Percentiles rank a stretch among this genome's conserved stretches.
phyloP scores from a whole-genome alignment of 2,329 filamentous ascomycete genomes.

The Aspergillus phoenicis region DNA sequence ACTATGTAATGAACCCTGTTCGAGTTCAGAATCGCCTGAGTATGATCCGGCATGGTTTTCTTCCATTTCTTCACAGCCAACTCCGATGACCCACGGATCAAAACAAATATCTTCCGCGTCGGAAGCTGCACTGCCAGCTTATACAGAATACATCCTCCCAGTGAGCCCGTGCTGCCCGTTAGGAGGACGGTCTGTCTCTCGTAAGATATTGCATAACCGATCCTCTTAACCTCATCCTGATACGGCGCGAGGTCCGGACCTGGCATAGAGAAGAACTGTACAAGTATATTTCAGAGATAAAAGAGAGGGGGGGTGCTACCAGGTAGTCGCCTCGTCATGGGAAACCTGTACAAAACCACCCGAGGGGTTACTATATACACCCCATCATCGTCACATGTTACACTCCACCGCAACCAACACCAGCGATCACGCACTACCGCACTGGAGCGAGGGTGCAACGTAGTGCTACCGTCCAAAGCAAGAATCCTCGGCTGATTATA shows the following conservation, averaged over 20 bases:
- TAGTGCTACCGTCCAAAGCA: neutral
- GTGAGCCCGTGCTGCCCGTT: constrained; percentile 35
- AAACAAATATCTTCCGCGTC: constrained; percentile 33
- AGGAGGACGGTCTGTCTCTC: constrained; percentile 33
- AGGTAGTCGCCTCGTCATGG: neutral
- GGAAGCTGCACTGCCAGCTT: constrained; percentile 37
- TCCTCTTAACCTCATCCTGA: constrained; percentile 25
- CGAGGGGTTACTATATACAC: neutral
- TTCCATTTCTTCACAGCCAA: constrained; percentile 33
- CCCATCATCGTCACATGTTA: neutral
- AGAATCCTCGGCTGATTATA: neutral
- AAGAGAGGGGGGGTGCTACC: neutral
- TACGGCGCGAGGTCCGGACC: constrained; percentile 12
- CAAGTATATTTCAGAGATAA: neutral
- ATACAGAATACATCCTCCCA: constrained; percentile 38
- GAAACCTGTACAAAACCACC: neutral
- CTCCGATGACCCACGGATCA: constrained; percentile 29
- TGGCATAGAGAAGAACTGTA: neutral
- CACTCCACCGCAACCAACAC: neutral
- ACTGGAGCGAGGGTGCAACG: neutral
- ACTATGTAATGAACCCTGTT: constrained; percentile 33
- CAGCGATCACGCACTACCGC: neutral
- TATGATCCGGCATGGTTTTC: constrained; percentile 33
- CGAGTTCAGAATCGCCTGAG: constrained; percentile 27
- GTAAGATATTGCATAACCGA: constrained; percentile 31